Base-by-base conservation (phyloP, 208 protist genomes). In the Wallacemonas sp. region DNA sequence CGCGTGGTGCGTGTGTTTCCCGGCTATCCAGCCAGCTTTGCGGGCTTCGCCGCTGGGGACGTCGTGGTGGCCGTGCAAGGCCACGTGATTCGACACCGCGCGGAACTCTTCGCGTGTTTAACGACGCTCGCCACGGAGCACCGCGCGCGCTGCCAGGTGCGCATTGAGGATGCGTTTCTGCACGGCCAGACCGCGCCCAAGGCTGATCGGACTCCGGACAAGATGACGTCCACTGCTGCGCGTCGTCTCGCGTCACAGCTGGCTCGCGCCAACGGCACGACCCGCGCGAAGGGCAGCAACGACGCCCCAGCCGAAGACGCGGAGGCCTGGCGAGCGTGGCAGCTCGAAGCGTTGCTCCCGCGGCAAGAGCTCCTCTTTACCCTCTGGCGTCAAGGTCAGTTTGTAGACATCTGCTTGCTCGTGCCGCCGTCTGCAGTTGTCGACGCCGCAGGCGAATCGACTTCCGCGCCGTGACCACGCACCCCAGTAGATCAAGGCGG, bases 101-200 rank as follows among this genome's bases (percentile, higher is more conserved):
- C 80, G 14, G 74, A 86, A 60, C 74, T 88, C 32, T 85, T 88
- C 68, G 81, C 72, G 9, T 68, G 78, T 8, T 58, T 92, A 44
- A 65, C 46, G 4, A 80, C 86, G 73, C 41, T 80, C 1, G 68
- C 70, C 4, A 65, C 72, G 3, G 74, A 83, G 48, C 70, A 88
- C 72, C 76, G 77, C 64, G 69, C 64, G 38, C 72, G 67, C 39
- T 83, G 79, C 32, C 72, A 70, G n/a, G 39, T 86, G 1, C 49
- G 78, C 21, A 61, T 75, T 30, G 66, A 86, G 56, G 43, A 55
- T 24, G 68, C 43, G 21, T 79, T 64, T 44, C 24, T 81, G 48
- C 61, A 57, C 4, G 32, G 29, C 21, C 26, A 39, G 6, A 24
- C 29, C 30, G 32, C 19, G 8, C 5, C 12, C 24, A 23, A 56